Evolutionary conservation across 1,139 yeast species (phyloP), one percentile per base, ranked within the genome.

Genomic region (Hemisphaericaspora lyxosophila): DNA sequence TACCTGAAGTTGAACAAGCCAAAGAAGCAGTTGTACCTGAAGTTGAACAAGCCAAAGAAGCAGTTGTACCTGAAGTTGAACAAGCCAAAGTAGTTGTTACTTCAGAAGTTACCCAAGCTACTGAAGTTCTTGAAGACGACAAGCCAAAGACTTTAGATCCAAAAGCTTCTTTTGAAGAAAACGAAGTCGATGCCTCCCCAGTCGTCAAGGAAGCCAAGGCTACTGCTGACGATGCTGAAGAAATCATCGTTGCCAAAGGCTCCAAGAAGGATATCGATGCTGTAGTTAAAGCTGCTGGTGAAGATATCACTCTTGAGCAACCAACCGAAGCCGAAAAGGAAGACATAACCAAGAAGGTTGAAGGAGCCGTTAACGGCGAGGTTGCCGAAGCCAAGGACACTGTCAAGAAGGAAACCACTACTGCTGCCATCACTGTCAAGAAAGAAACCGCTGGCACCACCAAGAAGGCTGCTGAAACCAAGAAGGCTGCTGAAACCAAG

Each of bases 171-270:
- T 44, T 41, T 15, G 39, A 18, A 11, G 42, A 26, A 33, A 58
- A 60, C 42, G 65, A 59, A 47, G 62, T 60, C 23, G 57, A 54
- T 34, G 59, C 57, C 8, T 46, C 55, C 20, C 58, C 58, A 29
- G 53, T 47, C 23, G 44, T 42, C 14, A 44, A 45, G 33, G 43
- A 42, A 20, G 24, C 43, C 28, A 40, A 37, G 20, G 41, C 31
- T 14, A 15, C 28, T 14, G 51, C 44, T 14, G 50, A 53, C 13
- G 64, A 52, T 4, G 57, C 50, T 26, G 65, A 70, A 48, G 73
- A 67, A 48, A 67, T 70, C 40, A 59, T 70, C 38, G 58, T 69
- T 37, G 73, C 75, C 16, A 63, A 65, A 44, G 75, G 74, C 26
- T 45, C 59, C 24, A 42, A 46, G 27, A 44, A 56, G 27, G 65